These are phyloP conservation scores for Adenanthera pavonina DNA, from an alignment of 306 rosid genomes.

Conservation along the genomic window DNA sequence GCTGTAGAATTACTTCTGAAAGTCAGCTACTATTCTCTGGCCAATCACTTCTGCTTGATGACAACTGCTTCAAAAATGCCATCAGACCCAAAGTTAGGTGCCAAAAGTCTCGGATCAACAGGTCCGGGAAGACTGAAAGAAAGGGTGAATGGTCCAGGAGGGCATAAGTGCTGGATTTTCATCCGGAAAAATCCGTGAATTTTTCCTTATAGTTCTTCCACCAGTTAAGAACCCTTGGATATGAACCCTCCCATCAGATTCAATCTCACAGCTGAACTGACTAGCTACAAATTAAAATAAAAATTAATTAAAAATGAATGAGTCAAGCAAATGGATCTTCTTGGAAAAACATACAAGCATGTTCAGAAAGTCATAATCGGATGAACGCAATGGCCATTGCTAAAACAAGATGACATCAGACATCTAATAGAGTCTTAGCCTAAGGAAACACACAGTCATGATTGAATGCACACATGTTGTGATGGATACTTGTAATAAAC, in stretches of 20 bases:
- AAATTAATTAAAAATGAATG: not conserved
- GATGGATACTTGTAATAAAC: constrained; percentile 17
- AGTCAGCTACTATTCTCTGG: constrained; percentile 24
- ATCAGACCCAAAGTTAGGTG: constrained; percentile 71
- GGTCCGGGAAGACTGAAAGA: constrained; percentile 83
- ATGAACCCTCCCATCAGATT: constrained; percentile 70
- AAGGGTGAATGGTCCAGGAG: constrained; percentile 74
- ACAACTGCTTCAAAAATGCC: constrained; percentile 76
- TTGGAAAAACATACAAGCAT: constrained; percentile 22
- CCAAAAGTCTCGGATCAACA: constrained; percentile 79
- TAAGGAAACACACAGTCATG: not conserved
- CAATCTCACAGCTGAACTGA: constrained; percentile 70
- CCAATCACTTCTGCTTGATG: constrained; percentile 46
- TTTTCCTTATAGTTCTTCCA: constrained; percentile 61
- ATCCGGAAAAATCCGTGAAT: constrained; percentile 60
- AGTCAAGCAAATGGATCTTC: not conserved
- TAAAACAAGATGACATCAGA: not conserved
- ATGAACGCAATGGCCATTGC: constrained; percentile 8
- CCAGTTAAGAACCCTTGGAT: constrained; percentile 61
- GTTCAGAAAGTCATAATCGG: constrained; percentile 3
- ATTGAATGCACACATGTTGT: constrained; percentile 2
- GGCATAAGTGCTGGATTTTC: constrained; percentile 58
- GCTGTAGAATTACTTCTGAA: constrained; percentile 18
- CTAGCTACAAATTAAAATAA: constrained; percentile 47
- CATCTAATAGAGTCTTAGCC: not conserved